phyloP scores from a whole-genome alignment of 768 basidiomycete species.

The Naganishia kalamii region DNA sequence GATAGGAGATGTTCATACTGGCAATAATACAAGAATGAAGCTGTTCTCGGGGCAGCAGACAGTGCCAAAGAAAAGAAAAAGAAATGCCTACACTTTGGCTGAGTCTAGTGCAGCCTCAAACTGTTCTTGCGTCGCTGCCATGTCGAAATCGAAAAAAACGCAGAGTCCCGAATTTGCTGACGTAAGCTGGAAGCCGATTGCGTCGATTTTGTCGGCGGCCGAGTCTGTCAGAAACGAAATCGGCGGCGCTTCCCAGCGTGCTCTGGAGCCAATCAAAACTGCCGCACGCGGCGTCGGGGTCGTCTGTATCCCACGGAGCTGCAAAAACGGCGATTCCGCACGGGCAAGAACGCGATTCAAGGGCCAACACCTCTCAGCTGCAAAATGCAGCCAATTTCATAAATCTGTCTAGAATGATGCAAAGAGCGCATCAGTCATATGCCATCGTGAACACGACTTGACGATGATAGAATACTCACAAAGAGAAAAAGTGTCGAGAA shows the following conservation, averaged over 20 bases:
- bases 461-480: not conserved
- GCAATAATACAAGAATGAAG: not conserved
- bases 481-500: not conserved
- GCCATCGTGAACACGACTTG: not conserved
- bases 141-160: not conserved
- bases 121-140: not conserved
- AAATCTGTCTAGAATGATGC: too few relatives aligned
- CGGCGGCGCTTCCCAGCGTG: too few relatives aligned
- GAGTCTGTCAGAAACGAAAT: too few relatives aligned
- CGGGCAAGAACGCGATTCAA: too few relatives aligned
- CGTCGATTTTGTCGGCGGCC: too few relatives aligned
- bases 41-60: not conserved
- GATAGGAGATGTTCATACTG: not conserved
- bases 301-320: too few relatives aligned
- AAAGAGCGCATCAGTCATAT: too few relatives aligned
- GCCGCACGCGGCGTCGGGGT: too few relatives aligned
- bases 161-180: not conserved
- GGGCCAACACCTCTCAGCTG: too few relatives aligned
- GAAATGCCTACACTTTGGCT: not conserved
- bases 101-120: conserved; percentile 6
- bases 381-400: too few relatives aligned
- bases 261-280: too few relatives aligned
- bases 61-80: not conserved
- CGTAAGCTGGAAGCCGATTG: not conserved
- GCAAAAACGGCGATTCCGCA: too few relatives aligned